Conservation (phyloP, 1,284 basidiomycete species). For the Pyrrhoderma lamaoense region DNA sequence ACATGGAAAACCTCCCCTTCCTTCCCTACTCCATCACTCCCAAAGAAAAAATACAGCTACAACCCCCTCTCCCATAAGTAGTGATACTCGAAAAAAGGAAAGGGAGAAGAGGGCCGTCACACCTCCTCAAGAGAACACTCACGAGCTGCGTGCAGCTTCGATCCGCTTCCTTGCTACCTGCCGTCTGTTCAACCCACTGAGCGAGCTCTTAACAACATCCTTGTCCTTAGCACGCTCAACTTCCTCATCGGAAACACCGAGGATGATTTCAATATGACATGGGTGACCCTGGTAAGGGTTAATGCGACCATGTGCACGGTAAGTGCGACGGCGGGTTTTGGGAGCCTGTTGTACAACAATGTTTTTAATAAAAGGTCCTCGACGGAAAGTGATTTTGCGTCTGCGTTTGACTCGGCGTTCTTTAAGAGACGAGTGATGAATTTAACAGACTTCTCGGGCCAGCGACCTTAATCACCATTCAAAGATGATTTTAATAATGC, state of each 20-base stretch:
- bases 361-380: conserved; percentile 95
- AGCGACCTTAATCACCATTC: conserved; percentile 68
- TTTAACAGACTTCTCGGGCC: conserved; percentile 99
- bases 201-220: conserved; percentile 41
- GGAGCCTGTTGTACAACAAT: conserved; percentile 99
- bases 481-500: too few relatives aligned
- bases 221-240: conserved; percentile 89
- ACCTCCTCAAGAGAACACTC: too few relatives aligned
- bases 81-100: too few relatives aligned
- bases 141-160: conserved; percentile 54
- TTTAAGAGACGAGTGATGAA: conserved; percentile 94
- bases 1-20: too few relatives aligned
- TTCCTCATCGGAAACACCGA: conserved; percentile 69
- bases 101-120: too few relatives aligned
- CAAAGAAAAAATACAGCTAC: too few relatives aligned
- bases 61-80: too few relatives aligned
- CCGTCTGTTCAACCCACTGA: conserved; percentile 69
- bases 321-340: conserved; percentile 99
- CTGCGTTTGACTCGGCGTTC: conserved; percentile 99
- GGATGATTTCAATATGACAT: conserved; percentile 93
- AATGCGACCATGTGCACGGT: conserved; percentile 96
- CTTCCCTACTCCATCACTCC: too few relatives aligned
- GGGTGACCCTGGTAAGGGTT: conserved; percentile 90
- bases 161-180: conserved; percentile 79
- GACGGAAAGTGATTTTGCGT: conserved; percentile 91